Conservation (phyloP, 2,329 filamentous ascomycete genomes). For the Dryadomyces quercivorus region DNA sequence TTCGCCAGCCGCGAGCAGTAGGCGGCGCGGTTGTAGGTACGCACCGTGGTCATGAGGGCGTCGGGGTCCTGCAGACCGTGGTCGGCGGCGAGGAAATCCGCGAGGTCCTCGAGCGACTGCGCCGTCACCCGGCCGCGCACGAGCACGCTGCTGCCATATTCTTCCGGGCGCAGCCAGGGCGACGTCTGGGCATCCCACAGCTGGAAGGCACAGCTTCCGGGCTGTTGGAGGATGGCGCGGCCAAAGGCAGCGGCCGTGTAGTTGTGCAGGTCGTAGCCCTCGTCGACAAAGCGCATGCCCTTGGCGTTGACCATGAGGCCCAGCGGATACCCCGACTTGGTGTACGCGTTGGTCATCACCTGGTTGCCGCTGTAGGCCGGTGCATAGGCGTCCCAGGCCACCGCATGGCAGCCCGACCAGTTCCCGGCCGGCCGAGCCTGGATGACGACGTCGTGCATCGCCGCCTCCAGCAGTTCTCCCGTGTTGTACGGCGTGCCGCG, state of each 20-base stretch:
- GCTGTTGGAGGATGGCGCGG: constrained; percentile 46
- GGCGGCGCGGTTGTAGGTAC: constrained; percentile 46
- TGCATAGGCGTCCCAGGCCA: constrained; percentile 53
- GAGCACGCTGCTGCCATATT: constrained; percentile 43
- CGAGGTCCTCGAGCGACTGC: constrained; percentile 40
- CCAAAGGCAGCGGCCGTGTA: constrained; percentile 59
- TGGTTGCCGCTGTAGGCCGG: constrained; percentile 41
- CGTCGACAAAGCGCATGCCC: constrained; percentile 52
- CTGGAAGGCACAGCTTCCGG: constrained; percentile 47
- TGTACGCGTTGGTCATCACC: constrained; percentile 51
- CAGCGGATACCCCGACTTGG: constrained; percentile 56
- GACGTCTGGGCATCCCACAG: constrained; percentile 45
- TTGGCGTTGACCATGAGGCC: constrained; percentile 50
- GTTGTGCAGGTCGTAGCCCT: constrained; percentile 52
- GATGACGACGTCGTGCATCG: constrained; percentile 36
- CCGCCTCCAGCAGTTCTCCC: constrained; percentile 42
- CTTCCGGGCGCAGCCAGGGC: constrained; percentile 44
- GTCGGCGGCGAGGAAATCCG: constrained; percentile 18
- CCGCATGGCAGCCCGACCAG: constrained; percentile 53
- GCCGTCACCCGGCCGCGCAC: constrained; percentile 29
- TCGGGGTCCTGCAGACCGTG: constrained; percentile 33
- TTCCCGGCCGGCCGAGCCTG: constrained; percentile 34
- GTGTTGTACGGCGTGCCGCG: constrained; percentile 54
- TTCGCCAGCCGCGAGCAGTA: constrained; percentile 31
- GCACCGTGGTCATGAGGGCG: constrained; percentile 38